phyloP scores from a whole-genome alignment of 2,329 filamentous ascomycete genomes.

The Hymenoscyphus fraxineus region DNA sequence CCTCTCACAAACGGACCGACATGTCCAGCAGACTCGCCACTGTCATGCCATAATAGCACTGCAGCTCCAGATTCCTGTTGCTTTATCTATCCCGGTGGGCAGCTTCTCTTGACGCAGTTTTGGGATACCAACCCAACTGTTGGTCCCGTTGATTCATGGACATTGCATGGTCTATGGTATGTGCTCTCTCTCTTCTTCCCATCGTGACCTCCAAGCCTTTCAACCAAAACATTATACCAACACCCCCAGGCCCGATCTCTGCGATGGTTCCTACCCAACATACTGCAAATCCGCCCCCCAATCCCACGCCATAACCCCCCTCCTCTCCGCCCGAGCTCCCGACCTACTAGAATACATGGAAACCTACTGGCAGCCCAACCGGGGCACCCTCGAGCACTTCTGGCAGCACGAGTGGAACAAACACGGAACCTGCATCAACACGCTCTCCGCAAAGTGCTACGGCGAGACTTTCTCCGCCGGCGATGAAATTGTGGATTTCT shows the following conservation, averaged over 20 bases:
- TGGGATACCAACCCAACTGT: slow-evolving; percentile 66
- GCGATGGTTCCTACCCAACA: slow-evolving; percentile 63
- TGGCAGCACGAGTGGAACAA: slow-evolving; percentile 76
- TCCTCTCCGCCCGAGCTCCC: slow-evolving; percentile 34
- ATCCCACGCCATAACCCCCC: slow-evolving; percentile 60
- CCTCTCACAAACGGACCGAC: slow-evolving; percentile 24
- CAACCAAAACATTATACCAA: neutral
- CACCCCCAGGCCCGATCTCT: slow-evolving; percentile 49
- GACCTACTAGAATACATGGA: slow-evolving; percentile 62
- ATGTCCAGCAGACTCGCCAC: slow-evolving; percentile 28
- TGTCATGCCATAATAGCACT: slow-evolving; percentile 64
- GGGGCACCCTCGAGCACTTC: slow-evolving; percentile 54
- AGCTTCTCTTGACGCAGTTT: slow-evolving; percentile 70
- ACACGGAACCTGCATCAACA: slow-evolving; percentile 69
- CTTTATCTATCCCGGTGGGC: slow-evolving; percentile 67
- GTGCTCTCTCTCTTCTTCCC: neutral
- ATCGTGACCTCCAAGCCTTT: neutral
- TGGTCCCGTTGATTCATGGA: slow-evolving; percentile 66
- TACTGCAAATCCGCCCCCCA: slow-evolving; percentile 60
- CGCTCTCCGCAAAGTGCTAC: slow-evolving; percentile 65
- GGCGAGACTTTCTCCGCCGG: slow-evolving; percentile 22
- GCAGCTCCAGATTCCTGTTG: slow-evolving; percentile 61
- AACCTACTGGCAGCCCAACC: slow-evolving; percentile 65
- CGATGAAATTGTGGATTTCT: slow-evolving; percentile 63
- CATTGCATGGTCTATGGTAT: slow-evolving; percentile 63